Evolutionary conservation across 225 moss, liverwort and hornwort species (phyloP).

Genomic region (Lunularia cruciata): DNA sequence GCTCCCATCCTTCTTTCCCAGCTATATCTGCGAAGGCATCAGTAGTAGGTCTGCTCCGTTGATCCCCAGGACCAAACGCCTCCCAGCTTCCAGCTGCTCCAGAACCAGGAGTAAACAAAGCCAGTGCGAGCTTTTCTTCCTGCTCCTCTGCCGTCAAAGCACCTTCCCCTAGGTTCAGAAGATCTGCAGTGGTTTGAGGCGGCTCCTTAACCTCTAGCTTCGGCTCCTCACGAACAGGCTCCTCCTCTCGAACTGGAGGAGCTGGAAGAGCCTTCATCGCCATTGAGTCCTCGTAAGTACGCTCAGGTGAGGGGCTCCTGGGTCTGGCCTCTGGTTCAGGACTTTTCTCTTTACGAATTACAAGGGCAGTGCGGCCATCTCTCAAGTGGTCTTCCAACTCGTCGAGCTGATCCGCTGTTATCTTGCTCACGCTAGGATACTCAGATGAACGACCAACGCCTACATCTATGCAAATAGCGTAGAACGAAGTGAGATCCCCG

Average conservation of each 20-base stretch:
- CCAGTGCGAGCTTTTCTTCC: conserved; percentile 75
- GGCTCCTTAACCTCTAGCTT: conserved; percentile 35
- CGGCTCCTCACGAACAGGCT: conserved; percentile 35
- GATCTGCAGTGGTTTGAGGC: conserved; percentile 48
- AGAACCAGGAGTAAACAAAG: conserved; percentile 68
- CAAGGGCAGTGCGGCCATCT: conserved; percentile 45
- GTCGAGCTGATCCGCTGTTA: conserved; percentile 75
- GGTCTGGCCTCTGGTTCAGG: conserved; percentile 67
- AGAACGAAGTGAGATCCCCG: conserved; percentile 56
- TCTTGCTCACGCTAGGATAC: conserved; percentile 69
- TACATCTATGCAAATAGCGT: conserved; percentile 65
- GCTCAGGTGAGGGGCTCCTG: conserved; percentile 43
- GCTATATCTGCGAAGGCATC: conserved; percentile 27
- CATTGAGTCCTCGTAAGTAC: conserved; percentile 46
- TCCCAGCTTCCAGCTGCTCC: conserved; percentile 62
- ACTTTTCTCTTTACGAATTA: conserved; percentile 49
- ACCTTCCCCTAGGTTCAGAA: conserved; percentile 65
- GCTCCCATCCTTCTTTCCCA: conserved; percentile 92
- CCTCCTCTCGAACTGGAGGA: conserved; percentile 46
- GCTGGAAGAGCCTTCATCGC: conserved; percentile 55
- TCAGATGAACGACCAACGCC: conserved; percentile 85
- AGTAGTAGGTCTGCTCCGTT: not conserved
- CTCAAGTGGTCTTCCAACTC: conserved; percentile 73
- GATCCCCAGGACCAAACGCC: conserved; percentile 50
- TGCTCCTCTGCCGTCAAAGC: conserved; percentile 71